Base-by-base conservation (phyloP, 495 filamentous ascomycete genomes). In the Hypoxylon crocopeplum region DNA sequence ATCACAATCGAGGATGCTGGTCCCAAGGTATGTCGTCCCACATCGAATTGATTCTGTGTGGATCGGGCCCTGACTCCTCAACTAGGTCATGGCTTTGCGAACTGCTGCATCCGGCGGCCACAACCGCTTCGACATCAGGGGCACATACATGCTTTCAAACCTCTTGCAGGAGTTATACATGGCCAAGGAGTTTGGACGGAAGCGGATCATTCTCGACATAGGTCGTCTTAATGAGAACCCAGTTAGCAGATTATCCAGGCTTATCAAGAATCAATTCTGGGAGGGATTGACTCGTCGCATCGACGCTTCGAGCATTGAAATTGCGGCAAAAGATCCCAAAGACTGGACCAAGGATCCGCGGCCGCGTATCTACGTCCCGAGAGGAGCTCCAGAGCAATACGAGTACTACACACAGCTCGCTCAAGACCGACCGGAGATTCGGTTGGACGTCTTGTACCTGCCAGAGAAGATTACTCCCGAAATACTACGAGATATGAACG, bases 1-100 rank as follows among this genome's bases (percentile, higher is more conserved):
- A 98, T 98, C 68, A 98, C 94, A 4, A 95, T 98, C 62, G 93
- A 98, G 69, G 94, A 98, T 76, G 75, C 79, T 51, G 94, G 94
- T 10, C 94, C 94, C 15, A 98, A 98, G 86, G 92, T 93, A 72
- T 48, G 76, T 25, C 12, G n/a, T n/a, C n/a, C n/a, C n/a, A n/a
- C n/a, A n/a, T n/a, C n/a, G n/a, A n/a, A n/a, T n/a, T n/a, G n/a
- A n/a, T n/a, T n/a, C n/a, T n/a, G n/a, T n/a, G n/a, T n/a, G n/a
- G n/a, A n/a, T n/a, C n/a, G n/a, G n/a, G n/a, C n/a, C 48, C 59
- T 49, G 59, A 52, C 12, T 27, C 2, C 39, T 25, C 19, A 49
- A 41, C 7, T 60, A 92, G 84, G 84, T 88, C 25, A 76, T 97
- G 48, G 84, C 89, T 19, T 75, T 97, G 24, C 90, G 91, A 66